Conservation (phyloP, 2,329 filamentous ascomycete species). For the Diplodia intermedia region DNA sequence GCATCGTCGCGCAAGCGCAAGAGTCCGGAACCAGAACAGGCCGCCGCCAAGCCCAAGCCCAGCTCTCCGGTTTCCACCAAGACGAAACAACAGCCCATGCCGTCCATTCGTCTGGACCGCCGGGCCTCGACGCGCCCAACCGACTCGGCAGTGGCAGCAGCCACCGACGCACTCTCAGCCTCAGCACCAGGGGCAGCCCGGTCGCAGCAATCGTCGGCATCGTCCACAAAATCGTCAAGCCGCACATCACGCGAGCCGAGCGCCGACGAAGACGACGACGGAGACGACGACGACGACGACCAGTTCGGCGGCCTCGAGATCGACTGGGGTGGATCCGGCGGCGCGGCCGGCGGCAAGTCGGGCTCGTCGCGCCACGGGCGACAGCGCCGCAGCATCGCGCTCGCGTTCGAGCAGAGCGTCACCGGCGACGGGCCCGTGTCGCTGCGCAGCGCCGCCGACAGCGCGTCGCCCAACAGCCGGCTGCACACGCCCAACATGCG, state of each 20-base stretch:
- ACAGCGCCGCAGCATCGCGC: conserved; percentile 39
- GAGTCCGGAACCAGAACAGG: conserved; percentile 34
- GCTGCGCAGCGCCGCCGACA: conserved; percentile 53
- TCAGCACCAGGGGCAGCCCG: conserved; percentile 24
- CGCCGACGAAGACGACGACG: conserved; percentile 39
- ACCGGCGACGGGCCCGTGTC: conserved; percentile 52
- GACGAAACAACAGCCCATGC: conserved; percentile 30
- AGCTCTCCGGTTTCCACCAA: conserved; percentile 9
- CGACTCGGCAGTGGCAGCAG: not conserved
- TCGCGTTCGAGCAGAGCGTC: conserved; percentile 41
- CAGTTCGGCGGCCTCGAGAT: conserved; percentile 40
- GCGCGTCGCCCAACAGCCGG: conserved; percentile 41
- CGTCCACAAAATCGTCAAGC: conserved; percentile 19
- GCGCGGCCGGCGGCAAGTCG: conserved; percentile 9
- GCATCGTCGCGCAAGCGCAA: conserved; percentile 41
- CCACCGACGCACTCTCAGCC: conserved; percentile 20
- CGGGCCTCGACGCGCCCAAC: conserved; percentile 39
- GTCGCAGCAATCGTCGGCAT: conserved; percentile 29
- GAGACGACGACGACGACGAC: conserved; percentile 37
- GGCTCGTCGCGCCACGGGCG: conserved; percentile 31
- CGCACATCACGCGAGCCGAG: conserved; percentile 29
- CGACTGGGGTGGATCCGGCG: conserved; percentile 42
- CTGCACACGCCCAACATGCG: conserved; percentile 33
- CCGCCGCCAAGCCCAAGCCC: conserved; percentile 37
- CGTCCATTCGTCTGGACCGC: conserved; percentile 47